Evolutionary conservation across 805 yeast genomes (phyloP).

Genomic region (Candida fluviatilis): DNA sequence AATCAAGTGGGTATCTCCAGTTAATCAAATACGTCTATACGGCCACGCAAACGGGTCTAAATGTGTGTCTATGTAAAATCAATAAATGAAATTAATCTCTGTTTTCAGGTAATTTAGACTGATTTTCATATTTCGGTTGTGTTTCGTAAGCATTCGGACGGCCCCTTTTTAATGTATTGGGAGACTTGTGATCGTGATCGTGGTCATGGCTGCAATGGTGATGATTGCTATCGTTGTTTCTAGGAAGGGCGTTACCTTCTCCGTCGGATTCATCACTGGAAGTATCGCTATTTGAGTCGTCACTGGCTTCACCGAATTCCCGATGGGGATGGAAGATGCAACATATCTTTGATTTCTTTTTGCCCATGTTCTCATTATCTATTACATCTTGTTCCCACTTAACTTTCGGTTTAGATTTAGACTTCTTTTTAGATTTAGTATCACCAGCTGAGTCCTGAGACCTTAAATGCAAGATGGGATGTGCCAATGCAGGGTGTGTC

Average conservation of each 20-base stretch:
- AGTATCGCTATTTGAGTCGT: conserved; percentile 28
- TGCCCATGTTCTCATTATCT: conserved; percentile 85
- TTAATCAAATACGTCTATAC: too few relatives aligned
- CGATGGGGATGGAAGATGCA: conserved; percentile 81
- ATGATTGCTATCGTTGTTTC: conserved; percentile 11
- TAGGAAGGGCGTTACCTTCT: conserved; percentile 9
- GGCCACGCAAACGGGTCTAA: background rate
- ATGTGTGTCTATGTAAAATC: too few relatives aligned
- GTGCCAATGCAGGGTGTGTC: conserved; percentile 4
- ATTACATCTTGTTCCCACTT: conserved; percentile 83
- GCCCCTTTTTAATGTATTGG: conserved; percentile 23
- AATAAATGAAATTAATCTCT: too few relatives aligned
- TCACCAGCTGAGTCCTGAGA: conserved; percentile 3
- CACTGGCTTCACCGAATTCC: conserved; percentile 46
- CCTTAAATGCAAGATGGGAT: conserved; percentile 16
- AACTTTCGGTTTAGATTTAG: conserved; percentile 49
- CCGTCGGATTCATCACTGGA: conserved; percentile 19
- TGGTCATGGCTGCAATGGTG: conserved; percentile 8
- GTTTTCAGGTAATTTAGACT: conserved; percentile 7
- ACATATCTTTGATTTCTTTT: conserved; percentile 88
- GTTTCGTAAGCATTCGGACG: conserved; percentile 84
- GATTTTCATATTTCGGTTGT: conserved; percentile 61
- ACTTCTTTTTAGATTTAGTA: conserved; percentile 5
- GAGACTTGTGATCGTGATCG: conserved; percentile 10
- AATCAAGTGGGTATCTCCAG: too few relatives aligned